Evolutionary conservation across 306 rosid species (phyloP), one percentile per base, ranked within the genome.

Genomic region (Rosa multiflora): DNA sequence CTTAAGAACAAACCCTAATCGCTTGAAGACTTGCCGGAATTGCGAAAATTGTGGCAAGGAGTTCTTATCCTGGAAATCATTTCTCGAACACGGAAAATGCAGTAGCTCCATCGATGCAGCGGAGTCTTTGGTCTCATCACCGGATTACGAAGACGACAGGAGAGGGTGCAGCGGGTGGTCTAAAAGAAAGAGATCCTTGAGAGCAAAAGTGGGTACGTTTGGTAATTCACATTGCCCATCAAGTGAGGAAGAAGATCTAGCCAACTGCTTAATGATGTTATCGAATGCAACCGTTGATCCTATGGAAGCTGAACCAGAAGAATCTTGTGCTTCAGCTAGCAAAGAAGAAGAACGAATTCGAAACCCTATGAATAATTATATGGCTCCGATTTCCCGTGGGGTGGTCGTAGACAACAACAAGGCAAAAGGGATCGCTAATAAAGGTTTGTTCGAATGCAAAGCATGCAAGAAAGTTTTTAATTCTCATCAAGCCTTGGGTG

Each of bases 401-500:
- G 35, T 79, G n/a, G 73, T 82, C 15, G 73, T 20, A 10, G 49
- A 81, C 20, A 73, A 69, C 70, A 66, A 59, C 67, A 84, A 80
- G 73, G 87, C 88, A 20, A 94, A 90, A 81, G 93, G 88, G 0
- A 85, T 82, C 4, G 86, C 87, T 3, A 89, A 80, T 13, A 72
- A 85, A 47, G 90, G 93, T 0, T 68, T 89, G 83, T 95, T 93
- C 49, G 98, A 95, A 84, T 95, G 98, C 81, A 95, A 91, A 87
- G 97, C 99, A 20, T 93, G 99, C 82, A 93, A 93, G 81, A 93
- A 95, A 74, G 96, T 95, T 0, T 95, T 95, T 87, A 93, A 90
- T 70, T 95, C 99, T 5, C 99, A 95, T 68, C 99, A 95, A 82
- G 99, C 99, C 10, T 85, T 95, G 51, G 99, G 99, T 1, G 99